These are phyloP conservation scores for Aquilaria malaccensis DNA, from an alignment of 345 rosid genomes.

Conservation along the genomic window DNA sequence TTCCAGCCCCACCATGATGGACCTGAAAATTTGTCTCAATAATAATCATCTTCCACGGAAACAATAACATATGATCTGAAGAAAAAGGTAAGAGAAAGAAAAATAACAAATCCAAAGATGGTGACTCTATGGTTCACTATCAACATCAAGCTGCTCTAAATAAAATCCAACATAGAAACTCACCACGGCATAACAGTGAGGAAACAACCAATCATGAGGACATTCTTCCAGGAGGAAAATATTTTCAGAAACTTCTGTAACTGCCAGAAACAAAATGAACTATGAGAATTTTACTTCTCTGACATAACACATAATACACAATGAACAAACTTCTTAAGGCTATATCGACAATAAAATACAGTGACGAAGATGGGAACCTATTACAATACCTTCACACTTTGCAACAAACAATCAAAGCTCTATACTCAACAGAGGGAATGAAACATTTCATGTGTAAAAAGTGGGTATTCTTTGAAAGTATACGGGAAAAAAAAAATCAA, in stretches of 20 bases:
- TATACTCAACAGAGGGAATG: no score
- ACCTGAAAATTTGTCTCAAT: conserved; percentile 40
- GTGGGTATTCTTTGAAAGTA: no score
- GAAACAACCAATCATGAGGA: conserved; percentile 99
- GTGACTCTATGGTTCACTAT: background rate
- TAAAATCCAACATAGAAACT: conserved; percentile 9
- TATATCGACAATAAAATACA: no score
- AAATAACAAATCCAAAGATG: no score
- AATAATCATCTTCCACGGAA: background rate
- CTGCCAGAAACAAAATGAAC: conserved; percentile 32
- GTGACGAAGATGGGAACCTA: no score
- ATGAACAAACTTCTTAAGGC: no score
- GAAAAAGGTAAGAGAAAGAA: background rate
- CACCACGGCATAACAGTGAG: conserved; percentile 97
- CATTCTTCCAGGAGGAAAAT: conserved; percentile 83
- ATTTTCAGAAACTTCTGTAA: conserved; percentile 55
- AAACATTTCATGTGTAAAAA: no score
- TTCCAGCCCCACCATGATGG: conserved; percentile 99
- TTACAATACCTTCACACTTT: no score
- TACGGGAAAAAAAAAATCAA: no score
- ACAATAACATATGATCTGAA: conserved; percentile 7
- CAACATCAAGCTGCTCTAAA: background rate
- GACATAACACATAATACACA: no score
- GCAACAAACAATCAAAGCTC: no score
- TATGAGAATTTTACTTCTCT: background rate